phyloP scores from a whole-genome alignment of 2,329 filamentous ascomycete species.

The Apiospora hydei region DNA sequence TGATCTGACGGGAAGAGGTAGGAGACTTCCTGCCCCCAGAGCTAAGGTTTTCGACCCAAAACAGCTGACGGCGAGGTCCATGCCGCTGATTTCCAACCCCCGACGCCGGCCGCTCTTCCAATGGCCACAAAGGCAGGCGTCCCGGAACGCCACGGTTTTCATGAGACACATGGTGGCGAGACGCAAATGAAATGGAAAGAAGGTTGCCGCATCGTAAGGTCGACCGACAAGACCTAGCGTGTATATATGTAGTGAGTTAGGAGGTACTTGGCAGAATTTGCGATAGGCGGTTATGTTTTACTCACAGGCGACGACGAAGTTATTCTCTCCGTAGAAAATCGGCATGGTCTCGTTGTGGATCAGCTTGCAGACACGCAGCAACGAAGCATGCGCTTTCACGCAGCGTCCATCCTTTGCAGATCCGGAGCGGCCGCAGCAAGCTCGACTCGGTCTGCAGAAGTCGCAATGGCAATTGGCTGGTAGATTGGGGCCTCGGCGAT shows the following conservation, averaged over 20 bases:
- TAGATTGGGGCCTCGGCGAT: constrained; percentile 25
- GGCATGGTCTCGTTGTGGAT: constrained; percentile 41
- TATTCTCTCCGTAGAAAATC: constrained; percentile 41
- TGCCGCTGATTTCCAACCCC: constrained; percentile 29
- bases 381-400: constrained; percentile 30
- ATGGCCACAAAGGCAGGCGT: constrained; percentile 31
- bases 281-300: not conserved
- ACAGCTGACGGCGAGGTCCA: constrained; percentile 25
- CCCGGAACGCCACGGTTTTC: constrained; percentile 30
- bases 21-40: constrained; percentile 14
- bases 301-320: constrained; percentile 38
- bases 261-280: not conserved
- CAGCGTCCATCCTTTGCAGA: constrained; percentile 10
- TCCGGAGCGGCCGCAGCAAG: not conserved
- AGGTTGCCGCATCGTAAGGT: constrained; percentile 26
- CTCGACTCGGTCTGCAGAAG: constrained; percentile 24
- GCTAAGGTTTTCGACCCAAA: constrained; percentile 16
- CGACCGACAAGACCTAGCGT: constrained; percentile 11
- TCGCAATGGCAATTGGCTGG: constrained; percentile 23
- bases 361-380: constrained; percentile 42
- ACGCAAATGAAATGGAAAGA: constrained; percentile 35
- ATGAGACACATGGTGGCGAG: constrained; percentile 32
- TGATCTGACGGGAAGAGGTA: constrained; percentile 25
- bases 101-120: constrained; percentile 22
- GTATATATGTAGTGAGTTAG: not conserved